Evolutionary conservation across 352 stramenopile species (phyloP).

Genomic region (Phytophthora sp.): DNA sequence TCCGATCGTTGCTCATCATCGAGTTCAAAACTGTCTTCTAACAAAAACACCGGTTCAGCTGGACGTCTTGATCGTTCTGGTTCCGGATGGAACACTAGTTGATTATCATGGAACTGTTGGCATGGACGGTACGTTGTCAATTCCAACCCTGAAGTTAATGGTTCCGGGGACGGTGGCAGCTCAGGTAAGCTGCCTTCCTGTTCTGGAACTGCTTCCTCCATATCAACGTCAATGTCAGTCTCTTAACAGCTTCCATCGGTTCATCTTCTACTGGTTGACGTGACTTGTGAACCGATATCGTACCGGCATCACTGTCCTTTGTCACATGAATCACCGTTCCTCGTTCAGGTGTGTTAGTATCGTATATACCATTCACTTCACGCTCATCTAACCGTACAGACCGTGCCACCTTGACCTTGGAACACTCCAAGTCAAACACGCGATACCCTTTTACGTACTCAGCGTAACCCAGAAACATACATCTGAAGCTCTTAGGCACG

Average conservation of each 20-base stretch:
- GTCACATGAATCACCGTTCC: constrained; percentile 2
- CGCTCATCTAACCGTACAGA: constrained; percentile 27
- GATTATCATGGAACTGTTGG: not conserved
- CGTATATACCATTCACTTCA: constrained; percentile 12
- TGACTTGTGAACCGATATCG: not conserved
- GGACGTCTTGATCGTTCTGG: not conserved
- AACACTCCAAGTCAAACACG: constrained; percentile 17
- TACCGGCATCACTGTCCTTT: not conserved
- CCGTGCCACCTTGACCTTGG: constrained; percentile 18
- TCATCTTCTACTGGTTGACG: not conserved
- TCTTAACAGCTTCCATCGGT: constrained; percentile 8
- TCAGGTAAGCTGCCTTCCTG: not conserved
- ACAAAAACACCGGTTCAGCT: not conserved
- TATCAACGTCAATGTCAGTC: not conserved
- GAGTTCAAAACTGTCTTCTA: constrained; percentile 1
- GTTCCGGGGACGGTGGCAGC: not conserved
- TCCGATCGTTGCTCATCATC: constrained; percentile 7
- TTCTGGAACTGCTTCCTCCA: not conserved
- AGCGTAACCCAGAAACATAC: constrained; percentile 29
- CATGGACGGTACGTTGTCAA: not conserved
- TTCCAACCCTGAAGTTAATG: not conserved
- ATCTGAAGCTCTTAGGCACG: constrained; percentile 24
- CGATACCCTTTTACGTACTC: constrained; percentile 24
- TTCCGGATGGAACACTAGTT: constrained; percentile 1
- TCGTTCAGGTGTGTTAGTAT: not conserved